phyloP scores from a whole-genome alignment of 441 rosid species.

The Rhodomyrtus psidioides region DNA sequence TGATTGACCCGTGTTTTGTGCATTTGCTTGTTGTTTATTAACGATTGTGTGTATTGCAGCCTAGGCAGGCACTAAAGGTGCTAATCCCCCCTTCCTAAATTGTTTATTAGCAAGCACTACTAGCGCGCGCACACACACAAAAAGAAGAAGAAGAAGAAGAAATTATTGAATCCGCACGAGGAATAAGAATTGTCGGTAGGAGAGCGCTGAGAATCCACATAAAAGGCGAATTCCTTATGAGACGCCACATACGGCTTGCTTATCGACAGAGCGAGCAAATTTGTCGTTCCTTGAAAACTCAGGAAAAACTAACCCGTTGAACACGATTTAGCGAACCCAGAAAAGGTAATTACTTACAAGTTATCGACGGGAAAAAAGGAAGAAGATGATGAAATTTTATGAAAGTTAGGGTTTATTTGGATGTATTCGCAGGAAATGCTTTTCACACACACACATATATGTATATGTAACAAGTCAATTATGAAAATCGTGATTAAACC shows the following conservation, averaged over 20 bases:
- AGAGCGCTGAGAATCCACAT: neutral
- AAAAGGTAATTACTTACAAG: neutral
- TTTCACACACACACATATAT: neutral
- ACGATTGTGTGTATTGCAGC: neutral
- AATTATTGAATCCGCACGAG: neutral
- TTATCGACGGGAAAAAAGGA: neutral
- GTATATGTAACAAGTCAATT: neutral
- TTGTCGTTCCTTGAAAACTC: neutral
- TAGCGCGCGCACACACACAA: too few species aligned
- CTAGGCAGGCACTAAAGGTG: neutral
- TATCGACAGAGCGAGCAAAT: neutral
- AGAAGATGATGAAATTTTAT: neutral
- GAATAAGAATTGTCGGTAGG: neutral
- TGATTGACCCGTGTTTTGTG: neutral
- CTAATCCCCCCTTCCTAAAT: neutral
- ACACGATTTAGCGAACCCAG: neutral
- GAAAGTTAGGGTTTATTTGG: neutral
- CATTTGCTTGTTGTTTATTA: neutral
- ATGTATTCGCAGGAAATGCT: neutral
- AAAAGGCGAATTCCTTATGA: neutral
- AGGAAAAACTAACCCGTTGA: neutral
- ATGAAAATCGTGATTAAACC: neutral
- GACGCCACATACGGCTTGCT: neutral
- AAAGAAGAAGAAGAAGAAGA: neutral
- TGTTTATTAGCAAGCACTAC: neutral